A percentile compares a stretch with the other conserved stretches of the same genome.
phyloP scores from a whole-genome alignment of 116 monocot genomes.

The Thalassia testudinum region DNA sequence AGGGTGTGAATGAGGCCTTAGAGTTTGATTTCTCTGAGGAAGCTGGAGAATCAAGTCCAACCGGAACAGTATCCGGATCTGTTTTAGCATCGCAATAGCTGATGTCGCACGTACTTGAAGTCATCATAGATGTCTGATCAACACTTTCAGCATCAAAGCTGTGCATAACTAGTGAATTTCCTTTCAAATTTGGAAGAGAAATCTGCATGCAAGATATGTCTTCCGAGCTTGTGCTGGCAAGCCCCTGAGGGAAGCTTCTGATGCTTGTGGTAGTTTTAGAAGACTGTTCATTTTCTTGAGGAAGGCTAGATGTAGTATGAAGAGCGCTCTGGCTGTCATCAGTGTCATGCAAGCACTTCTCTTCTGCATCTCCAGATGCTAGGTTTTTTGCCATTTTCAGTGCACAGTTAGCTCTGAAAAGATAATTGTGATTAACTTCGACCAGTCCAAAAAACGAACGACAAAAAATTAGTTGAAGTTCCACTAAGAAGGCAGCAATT shows the following conservation, averaged over 20 bases:
- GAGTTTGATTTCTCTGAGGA: constrained; percentile 63
- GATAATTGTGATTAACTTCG: too few species aligned
- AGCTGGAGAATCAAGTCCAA: constrained; percentile 52
- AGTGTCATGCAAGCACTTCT: constrained; percentile 35
- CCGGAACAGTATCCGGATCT: constrained; percentile 13
- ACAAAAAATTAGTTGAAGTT: too few species aligned
- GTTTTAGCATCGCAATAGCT: constrained; percentile 24
- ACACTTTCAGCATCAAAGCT: constrained; percentile 16
- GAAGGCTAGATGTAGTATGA: constrained; percentile 43
- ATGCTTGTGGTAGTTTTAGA: constrained; percentile 50
- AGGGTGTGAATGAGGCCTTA: constrained; percentile 30
- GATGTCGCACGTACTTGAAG: constrained; percentile 15
- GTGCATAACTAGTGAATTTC: constrained; percentile 15
- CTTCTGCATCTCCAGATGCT: constrained; percentile 25
- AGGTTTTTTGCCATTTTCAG: constrained; percentile 79
- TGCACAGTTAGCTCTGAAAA: constrained; percentile 67
- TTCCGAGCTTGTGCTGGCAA: constrained; percentile 62
- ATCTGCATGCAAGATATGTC: constrained; percentile 19
- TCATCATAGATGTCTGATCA: constrained; percentile 9
- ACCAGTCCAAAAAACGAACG: too few species aligned
- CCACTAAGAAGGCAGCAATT: too few species aligned
- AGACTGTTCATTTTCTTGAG: constrained; percentile 53
- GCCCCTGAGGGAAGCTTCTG: constrained; percentile 57
- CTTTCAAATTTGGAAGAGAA: constrained; percentile 10
- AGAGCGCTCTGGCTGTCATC: constrained; percentile 55